phyloP scores from a whole-genome alignment of 2,329 filamentous ascomycete species.

The Canariomyces notabilis region DNA sequence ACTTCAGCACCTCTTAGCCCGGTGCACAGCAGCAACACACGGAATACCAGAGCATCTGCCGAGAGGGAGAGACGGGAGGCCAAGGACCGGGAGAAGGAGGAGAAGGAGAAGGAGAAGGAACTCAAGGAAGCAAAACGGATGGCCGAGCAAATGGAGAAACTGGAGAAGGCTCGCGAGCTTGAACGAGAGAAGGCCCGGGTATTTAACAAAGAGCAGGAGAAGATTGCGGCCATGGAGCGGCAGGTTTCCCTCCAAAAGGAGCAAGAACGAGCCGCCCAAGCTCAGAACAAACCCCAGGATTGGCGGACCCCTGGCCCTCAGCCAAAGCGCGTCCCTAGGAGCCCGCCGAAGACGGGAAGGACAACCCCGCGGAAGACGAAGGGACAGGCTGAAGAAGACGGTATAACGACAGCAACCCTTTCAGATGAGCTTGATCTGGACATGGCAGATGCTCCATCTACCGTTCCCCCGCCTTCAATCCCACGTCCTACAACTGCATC shows the following conservation, averaged over 20 bases:
- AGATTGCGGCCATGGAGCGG: slow-evolving; percentile 40
- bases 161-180: slow-evolving; percentile 59
- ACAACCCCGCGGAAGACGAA: slow-evolving; percentile 50
- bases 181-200: slow-evolving; percentile 21
- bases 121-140: slow-evolving; percentile 59
- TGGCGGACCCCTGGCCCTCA: slow-evolving; percentile 29
- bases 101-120: slow-evolving; percentile 42
- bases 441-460: slow-evolving; percentile 50
- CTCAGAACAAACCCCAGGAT: slow-evolving; percentile 12
- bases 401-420: slow-evolving; percentile 30
- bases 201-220: slow-evolving; percentile 24
- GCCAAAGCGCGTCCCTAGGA: slow-evolving; percentile 30
- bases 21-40: slow-evolving; percentile 35
- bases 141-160: slow-evolving; percentile 60
- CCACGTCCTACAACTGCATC: slow-evolving; percentile 46
- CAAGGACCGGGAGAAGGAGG: slow-evolving; percentile 56
- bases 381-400: slow-evolving; percentile 27
- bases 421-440: slow-evolving; percentile 46
- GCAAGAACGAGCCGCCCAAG: slow-evolving; percentile 32
- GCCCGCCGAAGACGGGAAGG: slow-evolving; percentile 41
- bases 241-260: slow-evolving; percentile 49
- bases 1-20: slow-evolving; percentile 39
- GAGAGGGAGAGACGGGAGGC: slow-evolving; percentile 58
- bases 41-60: slow-evolving; percentile 53
- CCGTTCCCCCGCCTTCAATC: slow-evolving; percentile 57